Percentiles rank a stretch among this genome's conserved stretches.
phyloP scores from a whole-genome alignment of 2,329 filamentous ascomycete species.

The Periconia macrospinosa region DNA sequence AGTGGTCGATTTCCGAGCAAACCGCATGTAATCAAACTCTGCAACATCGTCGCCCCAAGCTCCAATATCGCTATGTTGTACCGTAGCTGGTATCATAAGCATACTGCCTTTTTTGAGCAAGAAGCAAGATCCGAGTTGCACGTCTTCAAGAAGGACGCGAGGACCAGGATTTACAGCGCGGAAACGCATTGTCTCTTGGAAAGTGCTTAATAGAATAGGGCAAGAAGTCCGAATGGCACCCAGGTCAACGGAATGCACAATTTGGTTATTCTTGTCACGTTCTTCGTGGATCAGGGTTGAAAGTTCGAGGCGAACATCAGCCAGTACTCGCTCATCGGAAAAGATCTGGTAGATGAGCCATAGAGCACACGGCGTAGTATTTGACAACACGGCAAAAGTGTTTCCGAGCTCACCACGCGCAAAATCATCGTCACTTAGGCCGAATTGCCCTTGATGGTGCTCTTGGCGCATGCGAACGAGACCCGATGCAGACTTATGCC shows the following conservation, averaged over 20 bases:
- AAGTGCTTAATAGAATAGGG: constrained; percentile 42
- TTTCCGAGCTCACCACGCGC: constrained; percentile 42
- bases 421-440: constrained; percentile 29
- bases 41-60: constrained; percentile 31
- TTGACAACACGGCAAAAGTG: constrained; percentile 40
- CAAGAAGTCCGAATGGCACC: constrained; percentile 36
- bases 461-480: constrained; percentile 33
- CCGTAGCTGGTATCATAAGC: constrained; percentile 29
- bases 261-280: not conserved
- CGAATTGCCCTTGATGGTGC: constrained; percentile 28
- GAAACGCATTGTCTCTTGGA: constrained; percentile 45
- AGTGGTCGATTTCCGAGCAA: constrained; percentile 8
- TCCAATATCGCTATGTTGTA: constrained; percentile 24
- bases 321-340: constrained; percentile 31
- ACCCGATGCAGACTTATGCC: constrained; percentile 34
- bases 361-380: constrained; percentile 41
- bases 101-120: constrained; percentile 36
- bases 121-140: constrained; percentile 27
- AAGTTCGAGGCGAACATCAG: constrained; percentile 24
- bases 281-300: not conserved
- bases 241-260: constrained; percentile 27
- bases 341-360: constrained; percentile 43
- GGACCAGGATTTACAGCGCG: constrained; percentile 33
- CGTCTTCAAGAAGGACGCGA: constrained; percentile 35
- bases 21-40: constrained; percentile 35